Percentiles rank a stretch among this genome's conserved stretches.
Evolutionary conservation across 768 basidiomycete genomes (phyloP).

Genomic region (Pleurotus platypus): DNA sequence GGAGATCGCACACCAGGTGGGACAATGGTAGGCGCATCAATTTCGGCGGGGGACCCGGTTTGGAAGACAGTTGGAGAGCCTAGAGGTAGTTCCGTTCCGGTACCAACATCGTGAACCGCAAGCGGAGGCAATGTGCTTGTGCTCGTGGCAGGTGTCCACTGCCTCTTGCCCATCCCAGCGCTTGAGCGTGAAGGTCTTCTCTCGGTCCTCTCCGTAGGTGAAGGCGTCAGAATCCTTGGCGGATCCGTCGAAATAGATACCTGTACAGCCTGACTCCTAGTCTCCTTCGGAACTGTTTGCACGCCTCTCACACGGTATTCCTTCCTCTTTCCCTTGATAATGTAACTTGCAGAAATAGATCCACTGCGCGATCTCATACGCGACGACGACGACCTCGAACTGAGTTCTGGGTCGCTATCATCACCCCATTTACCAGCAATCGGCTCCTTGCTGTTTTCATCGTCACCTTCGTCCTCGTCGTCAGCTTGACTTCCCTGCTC

Average conservation of each 20-base stretch:
- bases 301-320: slow-evolving; percentile 66
- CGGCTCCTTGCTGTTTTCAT: slow-evolving; percentile 31
- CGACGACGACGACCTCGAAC: slow-evolving; percentile 7
- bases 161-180: slow-evolving; percentile 17
- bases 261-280: slow-evolving; percentile 58
- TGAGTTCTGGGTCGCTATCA: background rate
- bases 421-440: slow-evolving; percentile 9
- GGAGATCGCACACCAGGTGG: slow-evolving; percentile 16
- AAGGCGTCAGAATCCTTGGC: slow-evolving; percentile 1
- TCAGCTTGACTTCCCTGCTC: slow-evolving; percentile 79
- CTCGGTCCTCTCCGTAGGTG: slow-evolving; percentile 6
- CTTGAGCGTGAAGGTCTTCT: slow-evolving; percentile 11
- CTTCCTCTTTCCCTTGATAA: slow-evolving; percentile 40
- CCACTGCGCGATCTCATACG: slow-evolving; percentile 16
- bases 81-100: slow-evolving; percentile 10
- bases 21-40: background rate
- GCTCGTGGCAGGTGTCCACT: slow-evolving; percentile 25
- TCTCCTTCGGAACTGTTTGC: slow-evolving; percentile 61
- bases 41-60: slow-evolving; percentile 6
- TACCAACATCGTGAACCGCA: slow-evolving; percentile 21
- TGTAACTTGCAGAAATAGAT: slow-evolving; percentile 29
- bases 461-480: slow-evolving; percentile 47
- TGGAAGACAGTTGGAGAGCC: slow-evolving; percentile 10
- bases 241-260: slow-evolving; percentile 31
- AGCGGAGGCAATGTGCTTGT: slow-evolving; percentile 18